Percentiles rank a stretch among this genome's conserved stretches.
Conservation (phyloP, 352 stramenopile species). For the Pythium inflatum region DNA sequence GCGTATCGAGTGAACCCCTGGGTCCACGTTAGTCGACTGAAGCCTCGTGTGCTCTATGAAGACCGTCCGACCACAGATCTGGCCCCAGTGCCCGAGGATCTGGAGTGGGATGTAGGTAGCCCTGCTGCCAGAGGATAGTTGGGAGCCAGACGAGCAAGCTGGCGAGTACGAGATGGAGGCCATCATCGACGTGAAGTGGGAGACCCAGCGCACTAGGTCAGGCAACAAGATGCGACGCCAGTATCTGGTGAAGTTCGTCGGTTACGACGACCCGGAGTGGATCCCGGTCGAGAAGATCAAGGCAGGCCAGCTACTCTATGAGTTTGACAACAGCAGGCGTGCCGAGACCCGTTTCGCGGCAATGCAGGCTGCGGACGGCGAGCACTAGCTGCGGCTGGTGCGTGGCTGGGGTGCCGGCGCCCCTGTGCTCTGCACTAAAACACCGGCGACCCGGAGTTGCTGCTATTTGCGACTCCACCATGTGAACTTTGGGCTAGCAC, state of each 20-base stretch:
- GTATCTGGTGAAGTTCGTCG: conserved; percentile 14
- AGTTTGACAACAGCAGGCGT: conserved; percentile 1
- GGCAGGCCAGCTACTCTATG: not conserved
- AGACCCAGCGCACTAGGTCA: not conserved
- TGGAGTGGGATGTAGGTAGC: conserved; percentile 25
- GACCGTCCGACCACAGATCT: conserved; percentile 10
- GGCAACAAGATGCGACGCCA: not conserved
- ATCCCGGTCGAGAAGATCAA: not conserved
- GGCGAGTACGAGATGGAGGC: conserved; percentile 23
- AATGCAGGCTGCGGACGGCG: conserved; percentile 11
- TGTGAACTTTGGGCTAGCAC: no score
- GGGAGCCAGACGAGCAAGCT: not conserved
- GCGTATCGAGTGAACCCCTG: conserved; percentile 13
- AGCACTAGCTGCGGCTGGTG: not conserved
- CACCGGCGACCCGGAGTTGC: no score
- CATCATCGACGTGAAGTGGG: conserved; percentile 23
- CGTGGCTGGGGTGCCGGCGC: not conserved
- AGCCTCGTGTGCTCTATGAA: conserved; percentile 1
- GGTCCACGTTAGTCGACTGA: conserved; percentile 23
- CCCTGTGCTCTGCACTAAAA: not conserved
- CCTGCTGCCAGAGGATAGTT: conserved; percentile 31
- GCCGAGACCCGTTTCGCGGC: conserved; percentile 4
- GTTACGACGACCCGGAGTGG: conserved; percentile 8
- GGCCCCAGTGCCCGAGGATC: not conserved
- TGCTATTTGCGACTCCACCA: no score